phyloP scores from a whole-genome alignment of 2,329 filamentous ascomycete genomes.

The Ophiocordyceps unilateralis region DNA sequence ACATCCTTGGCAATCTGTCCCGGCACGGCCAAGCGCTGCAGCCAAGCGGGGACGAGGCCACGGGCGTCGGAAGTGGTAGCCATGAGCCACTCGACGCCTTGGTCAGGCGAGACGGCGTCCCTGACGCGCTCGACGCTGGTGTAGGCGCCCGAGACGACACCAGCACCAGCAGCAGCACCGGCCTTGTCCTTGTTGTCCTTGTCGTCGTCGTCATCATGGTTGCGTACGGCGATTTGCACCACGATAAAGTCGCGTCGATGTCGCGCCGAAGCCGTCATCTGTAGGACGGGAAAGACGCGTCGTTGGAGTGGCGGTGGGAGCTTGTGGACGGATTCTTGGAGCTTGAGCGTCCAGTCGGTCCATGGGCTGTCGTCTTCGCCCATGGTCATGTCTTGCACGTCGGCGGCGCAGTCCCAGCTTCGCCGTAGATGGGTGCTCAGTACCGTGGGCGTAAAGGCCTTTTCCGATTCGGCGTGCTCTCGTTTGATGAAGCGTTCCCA shows the following conservation, averaged over 20 bases:
- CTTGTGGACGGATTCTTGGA: conserved; percentile 50
- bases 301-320: conserved; percentile 42
- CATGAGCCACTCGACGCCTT: conserved; percentile 60
- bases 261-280: conserved; percentile 33
- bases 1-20: conserved; percentile 54
- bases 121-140: conserved; percentile 46
- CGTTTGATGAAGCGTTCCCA: conserved; percentile 42
- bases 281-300: conserved; percentile 49
- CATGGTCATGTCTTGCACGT: conserved; percentile 19
- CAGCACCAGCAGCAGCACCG: conserved; percentile 24
- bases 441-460: conserved; percentile 21
- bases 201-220: conserved; percentile 13
- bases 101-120: conserved; percentile 18
- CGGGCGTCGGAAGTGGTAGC: conserved; percentile 55
- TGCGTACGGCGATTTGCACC: conserved; percentile 31
- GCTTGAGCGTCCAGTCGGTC: conserved; percentile 27
- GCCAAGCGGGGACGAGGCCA: conserved; percentile 45
- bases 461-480: conserved; percentile 22
- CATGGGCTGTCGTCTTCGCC: conserved; percentile 24
- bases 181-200: conserved; percentile 11
- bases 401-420: conserved; percentile 27
- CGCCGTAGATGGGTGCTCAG: conserved; percentile 17
- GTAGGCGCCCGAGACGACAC: no score
- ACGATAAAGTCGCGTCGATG: conserved; percentile 33
- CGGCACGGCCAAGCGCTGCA: conserved; percentile 48